Base-by-base conservation (phyloP, 306 rosid species). In the Delonix regia region DNA sequence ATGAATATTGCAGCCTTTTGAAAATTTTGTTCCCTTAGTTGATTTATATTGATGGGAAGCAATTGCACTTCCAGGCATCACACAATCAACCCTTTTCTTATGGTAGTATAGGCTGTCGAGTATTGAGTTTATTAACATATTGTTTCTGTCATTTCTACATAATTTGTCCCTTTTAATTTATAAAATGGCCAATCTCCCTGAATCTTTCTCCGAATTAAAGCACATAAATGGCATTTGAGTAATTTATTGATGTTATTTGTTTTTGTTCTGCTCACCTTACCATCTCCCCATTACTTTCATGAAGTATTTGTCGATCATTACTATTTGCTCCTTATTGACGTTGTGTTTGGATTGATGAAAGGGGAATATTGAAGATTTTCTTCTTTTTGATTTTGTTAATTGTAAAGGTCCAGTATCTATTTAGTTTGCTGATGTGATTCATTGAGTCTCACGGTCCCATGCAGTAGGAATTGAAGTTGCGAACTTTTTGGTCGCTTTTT, bases 81-180 rank as follows among this genome's bases (percentile, higher is more conserved):
- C 73, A 77, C 79, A 78, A 77, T 45, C 74, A 55, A 55, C 77
- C 72, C 76, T 9, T 66, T 34, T 68, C 60, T 53, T 56, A 82
- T 64, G 79, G 69, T 83, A 90, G 88, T 83, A 74, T 89, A 84
- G 89, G 81, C 88, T 76, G 90, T 74, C 39, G 83, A 76, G 90
- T 66, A 75, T 79, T 78, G 84, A 83, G 80, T 80, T 86, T 69
- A 57, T 78, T 80, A 18, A 64, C 55, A 73, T 76, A 33, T 60
- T 80, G 55, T 76, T 84, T 63, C 33, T 38, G 63, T 78, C 76
- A 82, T 60, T 69, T 71, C 83, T 51, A 73, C 86, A 75, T 60
- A 82, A 75, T 79, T 86, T 76, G 1, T 84, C 81, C 76, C 76
- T 65, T 91, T 89, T 89, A 88, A 82, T 81, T 84, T 80, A 84